These are phyloP conservation scores for Tilletiopsis washingtonensis DNA, from an alignment of 1,284 basidiomycete species.

Conservation along the genomic window DNA sequence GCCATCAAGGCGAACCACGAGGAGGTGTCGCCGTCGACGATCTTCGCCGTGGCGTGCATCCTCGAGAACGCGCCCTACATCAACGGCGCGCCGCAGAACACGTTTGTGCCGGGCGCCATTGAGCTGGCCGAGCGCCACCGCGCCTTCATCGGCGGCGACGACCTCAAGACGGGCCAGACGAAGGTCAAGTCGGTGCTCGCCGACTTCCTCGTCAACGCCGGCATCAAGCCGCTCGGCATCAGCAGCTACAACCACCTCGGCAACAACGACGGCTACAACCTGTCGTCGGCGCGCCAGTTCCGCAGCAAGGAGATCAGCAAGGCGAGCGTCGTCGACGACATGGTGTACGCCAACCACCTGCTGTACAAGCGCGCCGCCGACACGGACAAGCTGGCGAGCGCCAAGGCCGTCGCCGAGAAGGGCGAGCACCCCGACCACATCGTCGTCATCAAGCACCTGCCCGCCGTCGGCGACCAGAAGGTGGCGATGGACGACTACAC, in stretches of 20 bases:
- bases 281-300: conserved; percentile 86
- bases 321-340: conserved; percentile 83
- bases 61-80: conserved; percentile 92
- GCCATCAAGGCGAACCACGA: conserved; percentile 76
- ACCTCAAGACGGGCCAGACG: conserved; percentile 67
- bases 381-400: conserved; percentile 49
- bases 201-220: conserved; percentile 97
- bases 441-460: conserved; percentile 61
- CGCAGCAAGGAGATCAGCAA: conserved; percentile 84
- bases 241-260: conserved; percentile 98
- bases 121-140: conserved; percentile 79
- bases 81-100: conserved; percentile 98
- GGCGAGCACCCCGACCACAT: conserved; percentile 98
- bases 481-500: conserved; percentile 95
- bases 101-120: conserved; percentile 92
- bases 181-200: conserved; percentile 74
- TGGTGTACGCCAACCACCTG: conserved; percentile 64
- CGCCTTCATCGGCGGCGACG: conserved; percentile 94
- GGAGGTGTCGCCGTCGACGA: conserved; percentile 88
- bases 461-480: conserved; percentile 82
- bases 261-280: conserved; percentile 93
- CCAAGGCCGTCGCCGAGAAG: conserved; percentile 54
- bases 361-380: conserved; percentile 57
- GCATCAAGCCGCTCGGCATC: conserved; percentile 95
- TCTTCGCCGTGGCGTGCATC: conserved; percentile 93